Evolutionary conservation across 2,329 filamentous ascomycete species (phyloP).

Genomic region (Bipolaris victoriae): DNA sequence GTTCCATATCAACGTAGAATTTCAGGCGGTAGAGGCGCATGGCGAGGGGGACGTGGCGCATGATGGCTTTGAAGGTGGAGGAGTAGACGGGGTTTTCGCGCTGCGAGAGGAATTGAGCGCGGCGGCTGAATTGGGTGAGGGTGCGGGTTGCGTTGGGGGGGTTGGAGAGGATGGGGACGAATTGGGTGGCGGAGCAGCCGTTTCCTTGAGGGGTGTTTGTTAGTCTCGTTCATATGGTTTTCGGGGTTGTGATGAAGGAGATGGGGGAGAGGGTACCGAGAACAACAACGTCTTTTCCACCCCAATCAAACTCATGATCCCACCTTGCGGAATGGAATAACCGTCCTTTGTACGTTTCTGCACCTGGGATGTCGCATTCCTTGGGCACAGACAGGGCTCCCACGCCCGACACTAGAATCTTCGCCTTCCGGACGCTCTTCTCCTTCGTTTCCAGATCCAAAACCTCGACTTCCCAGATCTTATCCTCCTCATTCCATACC

Average conservation of each 20-base stretch:
- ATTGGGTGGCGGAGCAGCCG: conserved; percentile 57
- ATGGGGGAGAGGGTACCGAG: conserved; percentile 24
- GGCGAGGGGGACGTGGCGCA: conserved; percentile 54
- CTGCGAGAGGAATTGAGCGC: conserved; percentile 58
- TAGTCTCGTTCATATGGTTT: background rate
- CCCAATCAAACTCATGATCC: conserved; percentile 60
- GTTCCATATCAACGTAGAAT: conserved; percentile 54
- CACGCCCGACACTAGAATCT: conserved; percentile 37
- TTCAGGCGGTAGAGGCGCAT: conserved; percentile 54
- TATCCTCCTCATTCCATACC: conserved; percentile 53
- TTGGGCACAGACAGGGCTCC: conserved; percentile 40
- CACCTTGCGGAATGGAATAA: conserved; percentile 43
- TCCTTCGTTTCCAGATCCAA: conserved; percentile 31
- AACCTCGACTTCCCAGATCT: conserved; percentile 48
- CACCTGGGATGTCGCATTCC: conserved; percentile 52
- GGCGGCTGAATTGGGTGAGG: conserved; percentile 58
- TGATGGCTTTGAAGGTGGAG: conserved; percentile 50
- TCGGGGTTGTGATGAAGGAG: no score
- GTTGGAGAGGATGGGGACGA: conserved; percentile 54
- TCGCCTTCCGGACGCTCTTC: conserved; percentile 28
- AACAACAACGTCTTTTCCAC: conserved; percentile 40
- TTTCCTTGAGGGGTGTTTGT: conserved; percentile 44
- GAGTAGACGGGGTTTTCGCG: conserved; percentile 54
- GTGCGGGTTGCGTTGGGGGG: conserved; percentile 46
- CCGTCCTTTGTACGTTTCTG: conserved; percentile 52